phyloP scores from a whole-genome alignment of 257 asterid species.

The Petunia secreta region DNA sequence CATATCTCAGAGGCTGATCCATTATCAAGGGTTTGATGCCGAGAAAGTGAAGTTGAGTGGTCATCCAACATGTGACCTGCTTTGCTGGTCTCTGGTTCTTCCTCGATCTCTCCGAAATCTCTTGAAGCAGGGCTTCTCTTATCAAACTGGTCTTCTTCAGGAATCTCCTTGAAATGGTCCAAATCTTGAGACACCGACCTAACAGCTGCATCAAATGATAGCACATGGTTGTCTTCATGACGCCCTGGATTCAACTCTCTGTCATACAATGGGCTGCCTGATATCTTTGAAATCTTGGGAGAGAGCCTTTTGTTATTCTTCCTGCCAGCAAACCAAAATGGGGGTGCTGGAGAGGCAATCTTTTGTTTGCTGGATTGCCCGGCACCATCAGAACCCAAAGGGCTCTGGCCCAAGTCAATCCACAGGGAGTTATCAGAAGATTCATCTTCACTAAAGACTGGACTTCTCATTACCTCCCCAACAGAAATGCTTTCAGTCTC shows the following conservation, averaged over 20 bases:
- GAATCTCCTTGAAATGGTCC: slow-evolving; percentile 68
- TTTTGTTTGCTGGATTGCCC: slow-evolving; percentile 63
- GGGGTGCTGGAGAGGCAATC: slow-evolving; percentile 73
- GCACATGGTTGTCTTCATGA: slow-evolving; percentile 49
- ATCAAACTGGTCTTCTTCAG: slow-evolving; percentile 56
- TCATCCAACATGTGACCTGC: slow-evolving; percentile 35
- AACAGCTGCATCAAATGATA: slow-evolving; percentile 92
- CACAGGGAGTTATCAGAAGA: slow-evolving; percentile 94
- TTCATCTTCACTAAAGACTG: slow-evolving; percentile 94
- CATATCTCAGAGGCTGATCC: slow-evolving; percentile 53
- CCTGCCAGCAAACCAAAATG: slow-evolving; percentile 81
- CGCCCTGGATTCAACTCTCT: slow-evolving; percentile 57
- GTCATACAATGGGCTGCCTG: slow-evolving; percentile 68
- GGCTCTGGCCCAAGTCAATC: slow-evolving; percentile 98
- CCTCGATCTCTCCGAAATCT: slow-evolving; percentile 65
- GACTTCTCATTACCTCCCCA: slow-evolving; percentile 97
- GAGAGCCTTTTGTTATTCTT: slow-evolving; percentile 66
- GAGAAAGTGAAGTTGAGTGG: slow-evolving; percentile 34
- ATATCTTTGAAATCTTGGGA: slow-evolving; percentile 63
- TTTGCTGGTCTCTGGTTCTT: slow-evolving; percentile 53
- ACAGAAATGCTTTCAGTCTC: slow-evolving; percentile 87
- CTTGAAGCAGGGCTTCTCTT: slow-evolving; percentile 39
- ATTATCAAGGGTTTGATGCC: slow-evolving; percentile 41
- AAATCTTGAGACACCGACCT: slow-evolving; percentile 84
- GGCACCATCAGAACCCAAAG: slow-evolving; percentile 66